Base-by-base conservation (phyloP, 306 rosid genomes). In the Abrus precatorius region DNA sequence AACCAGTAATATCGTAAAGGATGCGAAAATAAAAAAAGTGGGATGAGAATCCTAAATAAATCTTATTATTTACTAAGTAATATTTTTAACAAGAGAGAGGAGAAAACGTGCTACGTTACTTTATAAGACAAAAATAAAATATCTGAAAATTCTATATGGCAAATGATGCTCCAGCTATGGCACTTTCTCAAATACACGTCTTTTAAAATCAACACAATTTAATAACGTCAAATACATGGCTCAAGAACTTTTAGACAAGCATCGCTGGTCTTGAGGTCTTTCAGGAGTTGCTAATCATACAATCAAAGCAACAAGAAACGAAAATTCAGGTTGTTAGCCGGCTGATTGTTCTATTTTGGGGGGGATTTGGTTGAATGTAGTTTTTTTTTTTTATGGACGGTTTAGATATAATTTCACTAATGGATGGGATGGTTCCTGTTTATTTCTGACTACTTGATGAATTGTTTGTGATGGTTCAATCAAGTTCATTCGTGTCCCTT, bases 401-500 rank as follows among this genome's bases (percentile, higher is more conserved):
- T 29, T 29, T 29, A 57, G 34, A 56, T 3, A 28, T 6, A 27
- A 7, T 56, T 56, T 20, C 29, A 29, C 13, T 57, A 29, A 29
- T 29, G 38, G 63, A 59, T 59, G 40, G 40, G 30, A 56, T 56
- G 63, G 20, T 20, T 20, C 20, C 20, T 20, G 20, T 20, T 61
- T 60, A 5, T 34, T 33, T 60, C 36, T 30, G 32, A 61, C 47
- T 29, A 34, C 29, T 34, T 34, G 47, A 34, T 34, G 47, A 40
- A 64, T n/a, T 38, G 6, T 64, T n/a, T 38, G 6, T 64, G 49
- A 64, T 64, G 49, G 12, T 36, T 40, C 70, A 6, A 7, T 7
- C 70, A 40, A n/a, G 7, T 59, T 60, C 77, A 34, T 60, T 48
- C 38, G 5, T 27, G 33, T 70, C 71, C 54, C 65, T 45, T 36